Percentiles rank a stretch among this genome's conserved stretches.
phyloP scores from a whole-genome alignment of 2,329 filamentous ascomycete genomes.

The Neonectria neomacrospora region DNA sequence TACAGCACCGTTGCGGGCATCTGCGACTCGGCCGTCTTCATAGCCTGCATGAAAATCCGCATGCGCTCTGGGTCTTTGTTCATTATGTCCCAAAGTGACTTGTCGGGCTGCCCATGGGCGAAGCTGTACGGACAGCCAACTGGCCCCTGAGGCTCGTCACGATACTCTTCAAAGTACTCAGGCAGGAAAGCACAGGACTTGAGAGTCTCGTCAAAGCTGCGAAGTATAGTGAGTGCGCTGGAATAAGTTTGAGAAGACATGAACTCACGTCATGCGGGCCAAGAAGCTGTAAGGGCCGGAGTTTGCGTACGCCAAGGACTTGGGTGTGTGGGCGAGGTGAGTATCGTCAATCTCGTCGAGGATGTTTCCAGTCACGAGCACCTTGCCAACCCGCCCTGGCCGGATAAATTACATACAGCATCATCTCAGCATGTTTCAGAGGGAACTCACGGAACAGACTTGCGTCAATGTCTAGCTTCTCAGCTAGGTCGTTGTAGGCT shows the following conservation, averaged over 20 bases:
- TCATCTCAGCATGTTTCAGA: neutral
- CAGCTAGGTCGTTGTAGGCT: slow-evolving; percentile 44
- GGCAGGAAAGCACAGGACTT: slow-evolving; percentile 40
- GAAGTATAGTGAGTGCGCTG: neutral
- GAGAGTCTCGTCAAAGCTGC: slow-evolving; percentile 44
- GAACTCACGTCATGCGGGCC: slow-evolving; percentile 18
- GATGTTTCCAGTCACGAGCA: slow-evolving; percentile 17
- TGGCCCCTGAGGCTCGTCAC: slow-evolving; percentile 44
- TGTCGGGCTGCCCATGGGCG: slow-evolving; percentile 42
- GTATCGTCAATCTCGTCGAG: slow-evolving; percentile 13
- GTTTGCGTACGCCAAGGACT: slow-evolving; percentile 18
- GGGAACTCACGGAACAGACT: slow-evolving; percentile 37
- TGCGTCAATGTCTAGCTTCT: slow-evolving; percentile 42
- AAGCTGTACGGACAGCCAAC: slow-evolving; percentile 45
- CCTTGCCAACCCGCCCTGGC: slow-evolving; percentile 14
- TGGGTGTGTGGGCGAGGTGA: slow-evolving; percentile 19
- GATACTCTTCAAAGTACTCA: slow-evolving; percentile 47
- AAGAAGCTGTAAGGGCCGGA: neutral
- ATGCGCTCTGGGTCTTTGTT: slow-evolving; percentile 39
- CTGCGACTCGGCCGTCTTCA: slow-evolving; percentile 40
- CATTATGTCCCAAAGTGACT: slow-evolving; percentile 48
- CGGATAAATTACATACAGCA: neutral
- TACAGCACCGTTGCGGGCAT: slow-evolving; percentile 45
- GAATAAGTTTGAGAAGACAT: neutral
- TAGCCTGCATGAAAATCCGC: slow-evolving; percentile 43